Base-by-base conservation (phyloP, 1,284 basidiomycete genomes). In the Phylloboletellus chloephorus region DNA sequence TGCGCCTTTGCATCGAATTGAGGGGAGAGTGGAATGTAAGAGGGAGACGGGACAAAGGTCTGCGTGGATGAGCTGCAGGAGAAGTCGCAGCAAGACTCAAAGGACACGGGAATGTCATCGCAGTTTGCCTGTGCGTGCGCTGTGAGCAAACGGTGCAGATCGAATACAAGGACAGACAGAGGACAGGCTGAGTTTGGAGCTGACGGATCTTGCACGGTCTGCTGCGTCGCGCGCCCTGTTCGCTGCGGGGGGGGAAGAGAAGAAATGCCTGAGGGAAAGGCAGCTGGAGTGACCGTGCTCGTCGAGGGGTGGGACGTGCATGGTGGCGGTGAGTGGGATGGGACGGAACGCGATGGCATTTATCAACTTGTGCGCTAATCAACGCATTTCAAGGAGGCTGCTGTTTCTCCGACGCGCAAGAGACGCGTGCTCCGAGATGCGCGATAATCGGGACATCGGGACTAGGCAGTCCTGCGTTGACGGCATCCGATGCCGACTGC, bases 1-100 rank as follows among this genome's bases (percentile, higher is more conserved):
- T 63, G 64, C 6, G 31, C 39, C 39, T 43, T 45, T 37, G 41
- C 36, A 15, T 37, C 44, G 38, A 38, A 46, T 13, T 31, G 46
- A 35, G 60, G 40, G 19, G 52, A 38, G n/a, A 60, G 46, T 41
- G 72, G 44, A 23, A 57, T 56, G 51, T 76, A 75, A 8, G 58
- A 48, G 23, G 75, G 74, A 20, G 63, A 68, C 0, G 52, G 48
- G 5, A 67, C 67, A 25, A 49, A 33, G 19, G 19, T 13, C 15
- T 39, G 51, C 8, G 24, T 12, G 3, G 43, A 26, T 35, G 46
- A 38, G 40, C 45, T 41, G 4, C 41, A 41, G 36, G 49, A 56
- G 37, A 61, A 61, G 45, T 64, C 60, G 36, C 59, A 61, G 22
- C 56, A 61, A 9, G 59, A 63, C 26, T 51, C 59, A n/a, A 63